Evolutionary conservation across 805 yeast genomes (phyloP), one percentile per base, ranked within the genome.

Genomic region (Candida loeiensis): DNA sequence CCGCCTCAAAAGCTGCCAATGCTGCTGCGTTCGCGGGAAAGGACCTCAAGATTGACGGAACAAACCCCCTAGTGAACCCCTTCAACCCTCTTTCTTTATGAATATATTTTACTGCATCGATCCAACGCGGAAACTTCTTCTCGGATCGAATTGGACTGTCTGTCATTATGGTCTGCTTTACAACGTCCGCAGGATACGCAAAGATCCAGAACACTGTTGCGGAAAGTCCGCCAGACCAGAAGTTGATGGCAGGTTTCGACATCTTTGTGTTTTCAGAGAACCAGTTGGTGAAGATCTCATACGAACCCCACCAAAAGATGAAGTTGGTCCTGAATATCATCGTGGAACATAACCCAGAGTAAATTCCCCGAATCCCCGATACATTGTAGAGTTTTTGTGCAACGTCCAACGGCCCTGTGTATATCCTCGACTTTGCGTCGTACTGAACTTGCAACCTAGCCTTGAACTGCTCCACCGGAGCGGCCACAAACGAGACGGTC

Each of bases 21-120:
- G 96, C 96, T 12, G 95, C 90, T 1, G 95, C 96, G 59, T 88
- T 88, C 1, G 95, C 95, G 1, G 96, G 96, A 74, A 88, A 88
- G 15, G 95, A 85, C 48, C 96, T 72, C 47, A 80, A 55, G 21
- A 87, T 82, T 4, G 86, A 77, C 5, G 95, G 95, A 5, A 77
- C 78, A 58, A 85, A 88, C 1, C 95, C 96, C 50, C 80, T 74
- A 26, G 85, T 81, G 56, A 84, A 89, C 1, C 95, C 96, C 42
- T 61, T 63, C 51, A 71, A 57, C 4, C 95, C 95, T 45, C 71
- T 71, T 39, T 71, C 70, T 20, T 59, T 60, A 54, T 86, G 85
- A 3, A 89, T 84, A 40, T 77, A 77, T 46, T 63, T 72, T 6
- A 79, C 87, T 2, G 95, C 95, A 43, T 75, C 79, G 46, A 72